phyloP scores from a whole-genome alignment of 441 rosid genomes.

The Erodium chrysanthum region DNA sequence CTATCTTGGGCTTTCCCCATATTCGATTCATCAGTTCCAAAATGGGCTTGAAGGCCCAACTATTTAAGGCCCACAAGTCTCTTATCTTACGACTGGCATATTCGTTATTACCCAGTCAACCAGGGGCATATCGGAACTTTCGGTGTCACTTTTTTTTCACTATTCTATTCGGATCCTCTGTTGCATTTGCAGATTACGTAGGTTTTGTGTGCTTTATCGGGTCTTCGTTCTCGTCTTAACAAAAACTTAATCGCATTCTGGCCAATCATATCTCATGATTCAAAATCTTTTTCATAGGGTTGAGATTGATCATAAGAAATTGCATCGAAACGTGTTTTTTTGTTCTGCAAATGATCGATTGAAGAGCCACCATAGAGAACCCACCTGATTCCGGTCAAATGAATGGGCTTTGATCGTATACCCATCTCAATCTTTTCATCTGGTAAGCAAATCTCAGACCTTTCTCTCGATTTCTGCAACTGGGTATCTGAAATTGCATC shows the following conservation, averaged over 20 bases:
- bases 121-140: not conserved
- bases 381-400: no score
- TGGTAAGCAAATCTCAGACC: conserved; percentile 25
- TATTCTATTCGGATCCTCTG: not conserved
- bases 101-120: not conserved
- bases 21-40: no score
- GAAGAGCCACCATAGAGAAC: not conserved
- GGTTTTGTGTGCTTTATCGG: not conserved
- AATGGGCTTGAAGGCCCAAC: not conserved
- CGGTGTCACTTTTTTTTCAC: not conserved
- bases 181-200: not conserved
- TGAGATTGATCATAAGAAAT: no score
- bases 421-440: conserved; percentile 1
- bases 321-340: no score
- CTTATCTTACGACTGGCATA: not conserved
- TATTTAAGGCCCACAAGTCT: not conserved
- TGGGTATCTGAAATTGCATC: conserved; percentile 6
- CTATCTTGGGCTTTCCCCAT: no score
- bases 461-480: conserved; percentile 13
- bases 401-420: not conserved
- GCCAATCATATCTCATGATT: not conserved
- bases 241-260: no score
- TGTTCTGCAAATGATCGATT: not conserved
- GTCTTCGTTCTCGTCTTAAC: not conserved
- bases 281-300: not conserved